Conservation (phyloP, 306 rosid species). For the Prunus mume region DNA sequence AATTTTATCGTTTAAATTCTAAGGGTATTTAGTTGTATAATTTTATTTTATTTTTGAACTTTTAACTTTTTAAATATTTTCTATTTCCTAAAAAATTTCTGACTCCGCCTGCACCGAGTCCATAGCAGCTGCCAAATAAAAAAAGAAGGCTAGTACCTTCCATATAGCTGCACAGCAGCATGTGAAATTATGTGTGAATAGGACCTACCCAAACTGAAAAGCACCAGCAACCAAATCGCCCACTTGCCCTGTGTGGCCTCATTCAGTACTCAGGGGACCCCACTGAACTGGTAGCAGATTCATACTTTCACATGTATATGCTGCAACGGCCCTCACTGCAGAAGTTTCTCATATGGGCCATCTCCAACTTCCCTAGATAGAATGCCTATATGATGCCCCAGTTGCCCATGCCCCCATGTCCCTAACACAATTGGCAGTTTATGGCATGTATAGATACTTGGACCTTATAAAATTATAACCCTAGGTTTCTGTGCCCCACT, state of each 20-base stretch:
- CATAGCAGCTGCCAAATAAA: not conserved
- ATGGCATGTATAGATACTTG: not conserved
- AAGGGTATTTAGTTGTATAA: too few species aligned
- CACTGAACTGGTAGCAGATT: not conserved
- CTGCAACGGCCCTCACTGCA: not conserved
- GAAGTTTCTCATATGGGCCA: constrained; percentile 1
- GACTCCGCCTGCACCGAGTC: too few species aligned
- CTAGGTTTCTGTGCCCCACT: not conserved
- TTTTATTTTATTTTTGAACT: too few species aligned
- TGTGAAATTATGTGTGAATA: not conserved
- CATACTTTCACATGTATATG: not conserved
- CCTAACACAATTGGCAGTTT: not conserved
- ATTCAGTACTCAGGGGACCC: not conserved
- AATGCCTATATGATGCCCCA: not conserved
- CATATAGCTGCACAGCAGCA: not conserved
- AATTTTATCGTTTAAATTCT: too few species aligned
- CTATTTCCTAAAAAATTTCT: too few species aligned
- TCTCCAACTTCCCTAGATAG: not conserved
- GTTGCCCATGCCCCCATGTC: not conserved
- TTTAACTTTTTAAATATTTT: too few species aligned
- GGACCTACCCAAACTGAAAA: not conserved
- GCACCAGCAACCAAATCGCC: not conserved
- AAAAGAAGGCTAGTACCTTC: not conserved
- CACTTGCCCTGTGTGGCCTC: not conserved
- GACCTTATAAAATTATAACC: not conserved